A percentile compares a stretch with the other conserved stretches of the same genome.
Conservation (phyloP, 2,329 filamentous ascomycete species). For the Dissoconium aciculare region DNA sequence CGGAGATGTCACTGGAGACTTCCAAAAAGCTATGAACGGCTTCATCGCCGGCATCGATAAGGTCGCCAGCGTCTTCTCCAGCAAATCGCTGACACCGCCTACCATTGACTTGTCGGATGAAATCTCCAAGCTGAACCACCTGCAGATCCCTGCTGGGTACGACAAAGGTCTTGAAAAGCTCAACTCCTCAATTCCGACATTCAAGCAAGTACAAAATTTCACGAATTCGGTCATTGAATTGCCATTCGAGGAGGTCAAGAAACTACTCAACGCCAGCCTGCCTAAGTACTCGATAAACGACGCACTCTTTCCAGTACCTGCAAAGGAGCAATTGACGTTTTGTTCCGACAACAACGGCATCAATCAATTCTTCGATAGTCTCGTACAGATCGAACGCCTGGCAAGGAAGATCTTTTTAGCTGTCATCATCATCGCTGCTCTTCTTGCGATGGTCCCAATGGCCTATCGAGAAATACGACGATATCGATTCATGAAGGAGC, state of each 20-base stretch:
- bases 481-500: constrained; percentile 58
- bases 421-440: constrained; percentile 55
- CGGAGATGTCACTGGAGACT: constrained; percentile 26
- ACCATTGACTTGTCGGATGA: constrained; percentile 50
- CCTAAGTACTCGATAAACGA: constrained; percentile 64
- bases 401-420: constrained; percentile 63
- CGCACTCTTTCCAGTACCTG: constrained; percentile 63
- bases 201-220: constrained; percentile 68
- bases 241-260: constrained; percentile 70
- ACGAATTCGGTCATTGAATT: constrained; percentile 58
- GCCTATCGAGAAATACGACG: constrained; percentile 64
- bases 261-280: constrained; percentile 55
- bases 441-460: constrained; percentile 63
- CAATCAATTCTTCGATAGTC: constrained; percentile 63
- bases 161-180: constrained; percentile 55
- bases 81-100: constrained; percentile 30
- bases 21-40: constrained; percentile 41
- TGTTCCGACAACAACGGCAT: constrained; percentile 76
- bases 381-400: constrained; percentile 50
- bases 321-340: constrained; percentile 70
- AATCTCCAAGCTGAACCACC: constrained; percentile 51
- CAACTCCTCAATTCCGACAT: constrained; percentile 67
- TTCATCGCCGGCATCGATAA: constrained; percentile 38
- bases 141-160: constrained; percentile 55
- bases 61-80: constrained; percentile 26